Evolutionary conservation across 2,329 filamentous ascomycete species (phyloP).

Genomic region (Arachnomyces sp.): DNA sequence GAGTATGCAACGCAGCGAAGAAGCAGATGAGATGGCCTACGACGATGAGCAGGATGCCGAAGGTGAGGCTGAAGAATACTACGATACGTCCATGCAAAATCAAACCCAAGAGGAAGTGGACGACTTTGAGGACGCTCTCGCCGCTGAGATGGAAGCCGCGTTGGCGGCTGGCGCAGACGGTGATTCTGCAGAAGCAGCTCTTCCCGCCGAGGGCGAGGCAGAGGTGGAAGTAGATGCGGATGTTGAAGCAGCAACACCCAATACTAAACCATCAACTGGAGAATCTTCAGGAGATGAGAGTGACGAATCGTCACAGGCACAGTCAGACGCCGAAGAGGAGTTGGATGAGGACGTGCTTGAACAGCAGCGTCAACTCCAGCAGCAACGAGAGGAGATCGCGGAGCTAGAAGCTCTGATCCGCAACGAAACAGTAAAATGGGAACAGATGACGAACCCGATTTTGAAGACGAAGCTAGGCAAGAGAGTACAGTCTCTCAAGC

Average conservation of each 20-base stretch:
- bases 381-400: constrained; percentile 38
- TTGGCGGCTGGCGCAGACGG: constrained; percentile 26
- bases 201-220: constrained; percentile 4
- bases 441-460: constrained; percentile 33
- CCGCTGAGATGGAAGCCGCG: constrained; percentile 38
- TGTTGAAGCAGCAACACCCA: constrained; percentile 23
- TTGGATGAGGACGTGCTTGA: constrained; percentile 38
- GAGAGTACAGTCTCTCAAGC: constrained; percentile 37
- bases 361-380: constrained; percentile 34
- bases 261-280: constrained; percentile 24
- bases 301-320: constrained; percentile 30
- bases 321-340: constrained; percentile 28
- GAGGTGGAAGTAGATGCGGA: constrained; percentile 1
- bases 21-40: constrained; percentile 40
- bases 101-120: constrained; percentile 24
- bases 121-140: constrained; percentile 34
- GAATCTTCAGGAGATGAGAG: constrained; percentile 36
- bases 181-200: constrained; percentile 15
- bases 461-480: constrained; percentile 37
- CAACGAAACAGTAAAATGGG: constrained; percentile 32
- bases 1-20: constrained; percentile 36
- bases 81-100: constrained; percentile 27
- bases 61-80: constrained; percentile 30
- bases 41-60: constrained; percentile 45
- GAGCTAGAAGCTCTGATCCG: constrained; percentile 35